Percentiles rank a stretch among this genome's conserved stretches.
These are phyloP conservation scores for Aspergillus alliaceus DNA, from an alignment of 2,329 filamentous ascomycete genomes.

Conservation along the genomic window DNA sequence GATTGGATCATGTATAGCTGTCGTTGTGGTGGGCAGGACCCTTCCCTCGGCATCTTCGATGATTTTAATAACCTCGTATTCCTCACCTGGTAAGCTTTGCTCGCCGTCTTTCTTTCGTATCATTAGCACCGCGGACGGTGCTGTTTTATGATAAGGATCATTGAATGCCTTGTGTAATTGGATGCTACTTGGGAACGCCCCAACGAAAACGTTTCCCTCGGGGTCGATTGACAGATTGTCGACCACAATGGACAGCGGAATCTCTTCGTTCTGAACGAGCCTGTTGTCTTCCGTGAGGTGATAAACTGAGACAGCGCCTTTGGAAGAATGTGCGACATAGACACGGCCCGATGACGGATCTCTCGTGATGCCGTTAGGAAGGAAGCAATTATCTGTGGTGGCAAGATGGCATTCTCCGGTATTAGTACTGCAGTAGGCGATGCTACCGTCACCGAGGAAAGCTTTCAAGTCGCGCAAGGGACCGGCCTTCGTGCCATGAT, in stretches of 20 bases:
- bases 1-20: not conserved
- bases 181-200: not conserved
- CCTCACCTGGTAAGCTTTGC: not conserved
- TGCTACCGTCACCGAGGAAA: not conserved
- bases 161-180: not conserved
- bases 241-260: not conserved
- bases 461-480: not conserved
- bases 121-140: not conserved
- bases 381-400: not conserved
- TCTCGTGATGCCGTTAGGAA: not conserved
- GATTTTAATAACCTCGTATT: not conserved
- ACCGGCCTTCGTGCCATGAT: not conserved
- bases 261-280: not conserved
- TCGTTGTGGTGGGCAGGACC: not conserved
- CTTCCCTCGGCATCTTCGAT: slow-evolving; percentile 2
- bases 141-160: not conserved
- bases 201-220: not conserved
- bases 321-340: not conserved
- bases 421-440: not conserved
- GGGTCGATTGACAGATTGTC: slow-evolving; percentile 2
- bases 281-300: not conserved
- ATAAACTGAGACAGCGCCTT: not conserved
- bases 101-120: not conserved
- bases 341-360: not conserved
- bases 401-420: slow-evolving; percentile 1